A percentile compares a stretch with the other conserved stretches of the same genome.
Conservation (phyloP, 1,284 basidiomycete genomes). For the Pholiota adiposa region DNA sequence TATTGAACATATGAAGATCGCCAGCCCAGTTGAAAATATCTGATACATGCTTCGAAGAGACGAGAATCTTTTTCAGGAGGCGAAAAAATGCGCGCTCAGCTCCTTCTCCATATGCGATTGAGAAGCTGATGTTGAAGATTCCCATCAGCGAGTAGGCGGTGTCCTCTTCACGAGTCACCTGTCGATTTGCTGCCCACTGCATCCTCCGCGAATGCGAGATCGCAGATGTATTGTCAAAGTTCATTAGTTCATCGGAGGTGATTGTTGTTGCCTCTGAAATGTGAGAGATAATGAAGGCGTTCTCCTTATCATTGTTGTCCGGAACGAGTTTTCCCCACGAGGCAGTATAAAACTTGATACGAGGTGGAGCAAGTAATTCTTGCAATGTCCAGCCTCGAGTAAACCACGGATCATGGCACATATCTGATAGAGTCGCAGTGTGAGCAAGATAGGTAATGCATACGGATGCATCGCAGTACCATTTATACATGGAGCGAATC, state of each 20-base stretch:
- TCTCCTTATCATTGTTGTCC: background rate
- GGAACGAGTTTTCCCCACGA: background rate
- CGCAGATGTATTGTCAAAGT: background rate
- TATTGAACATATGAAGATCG: background rate
- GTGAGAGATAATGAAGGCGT: background rate
- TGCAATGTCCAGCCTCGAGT: slow-evolving; percentile 7
- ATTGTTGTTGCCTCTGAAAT: background rate
- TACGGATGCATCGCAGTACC: background rate
- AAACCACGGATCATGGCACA: background rate
- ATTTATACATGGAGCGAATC: slow-evolving; percentile 7
- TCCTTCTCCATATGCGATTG: background rate
- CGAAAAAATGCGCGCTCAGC: background rate
- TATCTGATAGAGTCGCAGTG: background rate
- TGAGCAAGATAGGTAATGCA: slow-evolving; percentile 2
- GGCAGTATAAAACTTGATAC: background rate
- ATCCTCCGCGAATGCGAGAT: background rate
- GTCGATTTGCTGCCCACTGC: background rate
- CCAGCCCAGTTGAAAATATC: background rate
- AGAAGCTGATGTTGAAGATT: background rate
- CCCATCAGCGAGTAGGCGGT: background rate
- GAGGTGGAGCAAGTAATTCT: slow-evolving; percentile 1
- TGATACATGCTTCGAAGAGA: background rate
- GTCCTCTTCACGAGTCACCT: background rate
- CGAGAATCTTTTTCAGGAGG: background rate
- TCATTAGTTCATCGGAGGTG: background rate